Conservation (phyloP, 1,284 basidiomycete genomes). For the Ceratobasidium sp. region DNA sequence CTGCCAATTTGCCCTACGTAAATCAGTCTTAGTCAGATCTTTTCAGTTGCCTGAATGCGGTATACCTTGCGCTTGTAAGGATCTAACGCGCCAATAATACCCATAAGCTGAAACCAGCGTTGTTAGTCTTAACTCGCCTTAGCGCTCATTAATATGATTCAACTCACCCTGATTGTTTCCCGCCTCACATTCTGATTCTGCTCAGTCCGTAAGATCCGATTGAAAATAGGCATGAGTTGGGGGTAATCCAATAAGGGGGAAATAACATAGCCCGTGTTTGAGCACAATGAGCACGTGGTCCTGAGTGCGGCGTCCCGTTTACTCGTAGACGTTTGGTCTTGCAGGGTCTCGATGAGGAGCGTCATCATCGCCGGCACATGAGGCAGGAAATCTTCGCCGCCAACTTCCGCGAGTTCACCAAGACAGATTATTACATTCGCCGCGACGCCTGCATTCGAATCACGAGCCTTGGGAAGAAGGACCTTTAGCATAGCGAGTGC, state of each 20-base stretch:
- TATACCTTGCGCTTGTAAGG: constrained; percentile 90
- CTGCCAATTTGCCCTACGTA: constrained; percentile 61
- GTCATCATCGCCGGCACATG: constrained; percentile 88
- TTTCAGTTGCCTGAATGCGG: background rate
- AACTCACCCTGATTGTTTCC: constrained; percentile 77
- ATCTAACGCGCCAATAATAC: constrained; percentile 96
- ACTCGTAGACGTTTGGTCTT: constrained; percentile 75
- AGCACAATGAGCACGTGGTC: constrained; percentile 93
- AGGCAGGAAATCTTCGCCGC: constrained; percentile 87
- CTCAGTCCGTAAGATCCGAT: constrained; percentile 86
- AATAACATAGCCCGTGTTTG: constrained; percentile 94
- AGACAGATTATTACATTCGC: constrained; percentile 93
- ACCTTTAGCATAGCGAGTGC: constrained; percentile 95
- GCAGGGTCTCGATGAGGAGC: constrained; percentile 85
- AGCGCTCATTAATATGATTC: background rate
- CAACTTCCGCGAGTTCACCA: constrained; percentile 91
- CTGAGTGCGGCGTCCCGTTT: constrained; percentile 94
- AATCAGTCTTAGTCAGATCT: background rate
- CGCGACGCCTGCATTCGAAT: constrained; percentile 84
- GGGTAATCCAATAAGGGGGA: constrained; percentile 90
- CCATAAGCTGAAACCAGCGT: constrained; percentile 60
- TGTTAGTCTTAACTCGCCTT: background rate
- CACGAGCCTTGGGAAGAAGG: constrained; percentile 85
- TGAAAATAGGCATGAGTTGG: constrained; percentile 84
- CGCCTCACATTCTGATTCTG: constrained; percentile 75